Base-by-base conservation (phyloP, 2,329 filamentous ascomycete species). In the Colletotrichum cuscutae region DNA sequence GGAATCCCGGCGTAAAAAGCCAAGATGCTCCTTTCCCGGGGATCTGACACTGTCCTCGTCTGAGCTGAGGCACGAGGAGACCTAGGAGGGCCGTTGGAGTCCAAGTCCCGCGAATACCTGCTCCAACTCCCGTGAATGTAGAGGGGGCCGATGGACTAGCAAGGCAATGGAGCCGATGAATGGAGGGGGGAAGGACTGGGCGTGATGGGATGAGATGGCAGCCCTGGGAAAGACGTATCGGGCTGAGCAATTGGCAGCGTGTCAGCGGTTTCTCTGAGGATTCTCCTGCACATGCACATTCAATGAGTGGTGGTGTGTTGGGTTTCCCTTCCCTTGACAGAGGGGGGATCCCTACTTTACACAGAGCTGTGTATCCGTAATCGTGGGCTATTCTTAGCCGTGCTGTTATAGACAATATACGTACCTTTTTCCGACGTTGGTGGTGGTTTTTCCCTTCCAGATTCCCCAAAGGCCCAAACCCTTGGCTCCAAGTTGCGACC, bases 301-400 rank as follows among this genome's bases (percentile, higher is more conserved):
- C 30, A 19, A 15, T 42, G 37, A 42, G 1, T 19, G 37, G 37
- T 42, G 37, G 37, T n/a, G 61, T 46, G 46, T 54, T 64, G 49
- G 19, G 24, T 11, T 28, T 65, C 9, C 30, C 30, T 32, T 65
- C 62, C 58, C 46, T 24, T 11, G 19, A 26, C 58, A 8, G 37
- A 42, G 9, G n/a, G n/a, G 28, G 22, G 9, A 32, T 37, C 26
- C 37, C 59, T 28, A 49, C 46, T 11, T 19, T 30, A 8, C 49
- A 35, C 32, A 35, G 32, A 35, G 12, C 32, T 42, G 37, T 42
- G 37, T n/a, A n/a, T n/a, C n/a, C n/a, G n/a, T 28, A 30, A 26
- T 24, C 26, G 54, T 67, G 54, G 35, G 13, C 60, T 73, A 71
- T 73, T 73, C 53, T 73, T 73, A 73, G 71, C 46, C 30, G 9